These are phyloP conservation scores for Tetrahymena borealis DNA, from an alignment of 73 alveolate species.

Conservation along the genomic window DNA sequence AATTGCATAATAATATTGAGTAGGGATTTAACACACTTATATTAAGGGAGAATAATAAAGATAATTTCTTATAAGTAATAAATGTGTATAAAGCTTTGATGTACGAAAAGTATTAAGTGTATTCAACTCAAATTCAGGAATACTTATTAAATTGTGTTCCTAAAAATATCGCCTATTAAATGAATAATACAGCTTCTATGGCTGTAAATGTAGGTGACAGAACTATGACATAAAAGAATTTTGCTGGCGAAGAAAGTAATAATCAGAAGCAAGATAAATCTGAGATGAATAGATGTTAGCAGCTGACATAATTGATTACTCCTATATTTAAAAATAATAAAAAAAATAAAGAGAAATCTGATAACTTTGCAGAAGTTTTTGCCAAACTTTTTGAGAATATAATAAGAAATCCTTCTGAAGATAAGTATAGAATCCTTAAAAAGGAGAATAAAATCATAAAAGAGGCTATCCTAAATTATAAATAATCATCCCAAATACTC, in stretches of 20 bases:
- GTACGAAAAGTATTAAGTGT: background rate
- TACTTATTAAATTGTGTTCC: background rate
- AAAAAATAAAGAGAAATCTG: background rate
- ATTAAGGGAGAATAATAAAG: background rate
- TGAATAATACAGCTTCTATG: background rate
- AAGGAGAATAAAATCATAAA: background rate
- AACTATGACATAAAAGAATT: background rate
- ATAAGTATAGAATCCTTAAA: background rate
- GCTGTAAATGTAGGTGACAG: background rate
- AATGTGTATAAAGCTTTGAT: background rate
- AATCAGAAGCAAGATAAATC: background rate
- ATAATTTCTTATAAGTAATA: background rate
- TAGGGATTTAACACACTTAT: background rate
- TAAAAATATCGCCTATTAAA: background rate
- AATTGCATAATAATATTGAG: background rate
- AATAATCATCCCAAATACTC: background rate
- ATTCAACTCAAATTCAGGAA: background rate
- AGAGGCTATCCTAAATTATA: background rate
- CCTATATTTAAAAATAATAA: background rate
- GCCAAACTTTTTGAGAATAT: background rate
- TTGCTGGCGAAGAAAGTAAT: background rate
- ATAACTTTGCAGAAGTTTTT: background rate
- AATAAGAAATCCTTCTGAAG: background rate
- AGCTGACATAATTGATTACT: background rate
- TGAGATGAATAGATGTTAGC: background rate